These are phyloP conservation scores for Hamigera avellanea DNA, from an alignment of 495 filamentous ascomycete genomes.

Conservation along the genomic window DNA sequence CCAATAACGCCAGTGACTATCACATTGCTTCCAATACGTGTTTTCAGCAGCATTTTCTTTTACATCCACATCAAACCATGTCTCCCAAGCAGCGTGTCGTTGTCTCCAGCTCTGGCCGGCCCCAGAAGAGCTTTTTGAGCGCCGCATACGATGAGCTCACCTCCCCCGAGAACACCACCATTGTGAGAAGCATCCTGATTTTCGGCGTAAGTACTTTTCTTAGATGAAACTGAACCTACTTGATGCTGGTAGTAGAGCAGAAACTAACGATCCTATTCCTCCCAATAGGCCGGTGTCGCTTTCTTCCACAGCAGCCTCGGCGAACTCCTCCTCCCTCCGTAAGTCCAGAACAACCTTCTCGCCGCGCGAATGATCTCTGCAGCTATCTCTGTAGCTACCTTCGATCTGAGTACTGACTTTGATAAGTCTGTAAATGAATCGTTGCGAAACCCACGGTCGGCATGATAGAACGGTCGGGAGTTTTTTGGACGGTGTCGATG, in stretches of 20 bases:
- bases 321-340: conserved; percentile 67
- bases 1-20: background rate
- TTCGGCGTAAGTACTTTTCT: conserved; percentile 53
- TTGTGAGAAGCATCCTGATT: conserved; percentile 59
- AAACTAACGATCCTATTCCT: conserved; percentile 9
- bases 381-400: too few species aligned
- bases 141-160: conserved; percentile 51
- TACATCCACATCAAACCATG: conserved; percentile 18
- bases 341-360: conserved; percentile 20
- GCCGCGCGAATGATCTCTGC: too few species aligned
- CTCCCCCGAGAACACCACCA: conserved; percentile 59
- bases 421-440: background rate
- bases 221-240: background rate
- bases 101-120: conserved; percentile 17
- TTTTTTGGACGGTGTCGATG: background rate
- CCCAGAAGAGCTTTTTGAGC: conserved; percentile 38
- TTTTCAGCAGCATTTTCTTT: conserved; percentile 5
- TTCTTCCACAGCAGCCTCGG: conserved; percentile 65
- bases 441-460: background rate
- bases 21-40: too few species aligned
- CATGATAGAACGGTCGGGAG: too few species aligned
- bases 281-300: conserved; percentile 51
- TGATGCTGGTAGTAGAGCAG: background rate
- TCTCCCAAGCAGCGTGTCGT: conserved; percentile 31
- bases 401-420: too few species aligned